Conservation (phyloP, 1,284 basidiomycete genomes). For the Wolfiporia cocos region DNA sequence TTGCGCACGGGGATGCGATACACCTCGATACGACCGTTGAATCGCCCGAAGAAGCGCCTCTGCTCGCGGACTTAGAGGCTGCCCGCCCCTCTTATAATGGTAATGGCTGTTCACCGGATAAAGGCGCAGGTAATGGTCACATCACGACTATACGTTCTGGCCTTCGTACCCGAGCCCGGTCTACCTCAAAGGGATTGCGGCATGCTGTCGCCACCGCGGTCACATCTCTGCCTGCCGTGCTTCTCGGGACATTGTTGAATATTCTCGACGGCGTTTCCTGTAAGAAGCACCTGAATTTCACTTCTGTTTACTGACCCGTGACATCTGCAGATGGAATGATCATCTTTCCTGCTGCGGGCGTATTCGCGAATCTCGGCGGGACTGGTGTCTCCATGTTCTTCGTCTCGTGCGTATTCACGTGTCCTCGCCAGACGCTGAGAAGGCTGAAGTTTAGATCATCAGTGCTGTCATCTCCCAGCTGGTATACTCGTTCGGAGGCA, state of each 20-base stretch:
- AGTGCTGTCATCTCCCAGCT: constrained; percentile 79
- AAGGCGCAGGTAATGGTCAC: constrained; percentile 14
- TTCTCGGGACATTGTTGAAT: constrained; percentile 86
- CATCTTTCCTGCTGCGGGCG: constrained; percentile 81
- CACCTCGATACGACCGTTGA: neutral
- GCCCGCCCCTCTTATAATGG: constrained; percentile 15
- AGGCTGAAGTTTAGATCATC: neutral
- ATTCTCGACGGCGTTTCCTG: constrained; percentile 91
- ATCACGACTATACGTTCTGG: constrained; percentile 3
- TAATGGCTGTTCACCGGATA: constrained; percentile 12
- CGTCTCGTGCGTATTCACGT: constrained; percentile 52
- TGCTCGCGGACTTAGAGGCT: constrained; percentile 24
- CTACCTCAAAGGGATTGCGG: constrained; percentile 2
- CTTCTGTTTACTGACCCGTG: neutral
- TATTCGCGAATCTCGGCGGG: constrained; percentile 80
- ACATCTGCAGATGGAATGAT: constrained; percentile 68
- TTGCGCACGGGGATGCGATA: constrained; percentile 1
- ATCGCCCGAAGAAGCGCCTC: constrained; percentile 16
- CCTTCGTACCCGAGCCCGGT: constrained; percentile 1
- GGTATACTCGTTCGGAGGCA: constrained; percentile 82
- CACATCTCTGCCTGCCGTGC: constrained; percentile 72
- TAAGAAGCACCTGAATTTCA: constrained; percentile 33
- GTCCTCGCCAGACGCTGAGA: neutral
- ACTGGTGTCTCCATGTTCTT: constrained; percentile 97
- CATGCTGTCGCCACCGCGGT: constrained; percentile 30